These are phyloP conservation scores for Trichophyton benhamiae DNA, from an alignment of 2,329 filamentous ascomycete genomes.

Conservation along the genomic window DNA sequence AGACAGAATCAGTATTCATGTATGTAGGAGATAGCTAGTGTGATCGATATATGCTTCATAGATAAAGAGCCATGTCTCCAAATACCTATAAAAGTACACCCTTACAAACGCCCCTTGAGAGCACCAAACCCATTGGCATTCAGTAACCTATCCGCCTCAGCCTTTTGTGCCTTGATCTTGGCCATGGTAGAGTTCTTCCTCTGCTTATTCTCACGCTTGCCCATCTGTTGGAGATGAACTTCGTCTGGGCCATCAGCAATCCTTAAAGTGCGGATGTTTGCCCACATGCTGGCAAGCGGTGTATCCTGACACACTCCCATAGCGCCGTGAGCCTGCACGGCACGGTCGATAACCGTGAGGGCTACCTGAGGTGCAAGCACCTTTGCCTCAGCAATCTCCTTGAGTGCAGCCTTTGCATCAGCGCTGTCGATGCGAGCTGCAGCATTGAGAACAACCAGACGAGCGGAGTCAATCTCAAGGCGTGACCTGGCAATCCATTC, in stretches of 20 bases:
- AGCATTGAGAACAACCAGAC: constrained; percentile 83
- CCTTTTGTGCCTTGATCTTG: constrained; percentile 33
- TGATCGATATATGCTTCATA: not conserved
- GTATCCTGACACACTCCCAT: constrained; percentile 91
- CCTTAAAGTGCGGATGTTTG: constrained; percentile 64
- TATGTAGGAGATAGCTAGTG: not conserved
- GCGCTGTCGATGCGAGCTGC: constrained; percentile 87
- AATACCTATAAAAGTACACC: not conserved
- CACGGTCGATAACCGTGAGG: constrained; percentile 81
- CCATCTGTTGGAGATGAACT: constrained; percentile 59
- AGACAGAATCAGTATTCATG: not conserved
- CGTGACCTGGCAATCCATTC: constrained; percentile 89
- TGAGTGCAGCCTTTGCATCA: constrained; percentile 77
- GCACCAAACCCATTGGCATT: constrained; percentile 25
- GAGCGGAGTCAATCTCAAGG: constrained; percentile 85
- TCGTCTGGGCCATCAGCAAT: constrained; percentile 93
- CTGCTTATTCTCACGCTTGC: constrained; percentile 44
- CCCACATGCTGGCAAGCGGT: constrained; percentile 74
- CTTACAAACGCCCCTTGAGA: constrained; percentile 10
- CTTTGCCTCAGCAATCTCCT: constrained; percentile 92
- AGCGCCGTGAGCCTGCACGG: constrained; percentile 82
- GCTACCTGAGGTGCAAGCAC: constrained; percentile 74
- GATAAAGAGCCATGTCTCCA: not conserved
- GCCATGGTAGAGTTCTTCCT: constrained; percentile 32
- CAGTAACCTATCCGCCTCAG: constrained; percentile 28